These are phyloP conservation scores for Ichthyophonus hoferi DNA, from an alignment of 208 protist genomes.

Conservation along the genomic window DNA sequence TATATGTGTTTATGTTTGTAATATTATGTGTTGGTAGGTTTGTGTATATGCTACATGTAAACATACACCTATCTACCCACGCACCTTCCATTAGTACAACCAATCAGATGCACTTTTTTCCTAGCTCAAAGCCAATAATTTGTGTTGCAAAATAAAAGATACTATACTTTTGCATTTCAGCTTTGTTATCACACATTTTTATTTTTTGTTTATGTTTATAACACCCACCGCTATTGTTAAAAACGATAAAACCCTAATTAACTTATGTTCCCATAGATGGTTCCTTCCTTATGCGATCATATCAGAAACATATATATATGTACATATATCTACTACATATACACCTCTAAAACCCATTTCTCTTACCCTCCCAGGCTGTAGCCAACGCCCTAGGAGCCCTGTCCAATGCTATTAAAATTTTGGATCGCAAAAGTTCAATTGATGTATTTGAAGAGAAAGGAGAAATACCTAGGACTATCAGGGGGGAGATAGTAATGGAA, in stretches of 20 bases:
- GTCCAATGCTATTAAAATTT: not conserved
- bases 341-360: not conserved
- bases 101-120: no score
- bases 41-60: not conserved
- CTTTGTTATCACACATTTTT: no score
- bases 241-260: no score
- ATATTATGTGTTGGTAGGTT: not conserved
- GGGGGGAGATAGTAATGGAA: conserved; percentile 25
- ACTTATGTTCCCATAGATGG: no score
- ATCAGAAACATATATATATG: no score
- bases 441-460: not conserved
- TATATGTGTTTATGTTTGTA: conserved; percentile 5
- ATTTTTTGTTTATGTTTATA: no score
- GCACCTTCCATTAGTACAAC: not conserved
- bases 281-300: no score
- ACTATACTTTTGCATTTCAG: no score
- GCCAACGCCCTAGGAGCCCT: not conserved
- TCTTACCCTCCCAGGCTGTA: not conserved
- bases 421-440: not conserved
- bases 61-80: not conserved
- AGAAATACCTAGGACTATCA: not conserved
- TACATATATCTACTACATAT: no score
- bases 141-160: no score
- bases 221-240: no score
- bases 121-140: no score